Evolutionary conservation across 106 monocot species (phyloP).

Genomic region (Iris macrosiphon): DNA sequence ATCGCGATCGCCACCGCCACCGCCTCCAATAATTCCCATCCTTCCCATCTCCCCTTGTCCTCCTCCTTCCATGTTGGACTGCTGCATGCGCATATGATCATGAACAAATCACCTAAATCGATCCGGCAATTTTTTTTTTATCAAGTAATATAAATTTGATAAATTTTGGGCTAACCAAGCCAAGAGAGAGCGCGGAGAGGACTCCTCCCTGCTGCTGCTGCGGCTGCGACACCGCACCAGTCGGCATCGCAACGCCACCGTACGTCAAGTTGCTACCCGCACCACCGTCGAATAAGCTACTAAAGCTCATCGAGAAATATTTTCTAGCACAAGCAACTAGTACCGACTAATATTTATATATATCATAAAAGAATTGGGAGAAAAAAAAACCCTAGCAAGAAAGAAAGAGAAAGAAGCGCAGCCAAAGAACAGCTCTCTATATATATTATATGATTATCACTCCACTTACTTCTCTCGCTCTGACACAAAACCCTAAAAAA

Average conservation of each 20-base stretch:
- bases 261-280: not conserved
- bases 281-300: constrained; percentile 1
- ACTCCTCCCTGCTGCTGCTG: too few species aligned
- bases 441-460: not conserved
- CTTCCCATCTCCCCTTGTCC: not conserved
- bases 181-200: too few species aligned
- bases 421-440: constrained; percentile 1
- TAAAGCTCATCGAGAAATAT: constrained; percentile 3
- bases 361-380: not conserved
- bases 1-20: not conserved
- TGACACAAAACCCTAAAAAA: not conserved
- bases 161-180: too few species aligned
- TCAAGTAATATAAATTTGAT: too few species aligned
- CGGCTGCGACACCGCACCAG: constrained; percentile 1
- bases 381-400: not conserved
- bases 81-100: too few species aligned
- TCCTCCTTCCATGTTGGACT: not conserved
- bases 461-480: not conserved
- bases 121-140: too few species aligned
- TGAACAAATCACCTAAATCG: too few species aligned
- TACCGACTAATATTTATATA: not conserved
- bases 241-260: constrained; percentile 1
- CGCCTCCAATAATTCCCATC: not conserved
- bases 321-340: not conserved
- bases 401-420: constrained; percentile 12